These are phyloP conservation scores for Graphilbum ipis-grandicollis DNA, from an alignment of 2,329 filamentous ascomycete genomes.

Conservation along the genomic window DNA sequence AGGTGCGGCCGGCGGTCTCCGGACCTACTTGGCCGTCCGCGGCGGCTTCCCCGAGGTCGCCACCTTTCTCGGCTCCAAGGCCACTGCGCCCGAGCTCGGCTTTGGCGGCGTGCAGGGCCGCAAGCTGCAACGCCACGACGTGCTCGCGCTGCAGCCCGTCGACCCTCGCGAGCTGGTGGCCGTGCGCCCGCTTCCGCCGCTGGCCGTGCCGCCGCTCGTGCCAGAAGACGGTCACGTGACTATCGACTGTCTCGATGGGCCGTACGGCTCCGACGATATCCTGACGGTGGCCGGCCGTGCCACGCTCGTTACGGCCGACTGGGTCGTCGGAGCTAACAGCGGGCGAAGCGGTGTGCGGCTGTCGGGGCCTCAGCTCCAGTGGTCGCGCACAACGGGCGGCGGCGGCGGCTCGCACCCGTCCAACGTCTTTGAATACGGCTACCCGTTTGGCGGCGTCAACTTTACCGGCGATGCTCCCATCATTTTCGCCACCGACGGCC, in stretches of 20 bases:
- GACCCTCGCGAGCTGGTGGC: slow-evolving; percentile 10
- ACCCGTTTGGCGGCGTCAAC: slow-evolving; percentile 22
- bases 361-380: slow-evolving; percentile 18
- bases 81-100: slow-evolving; percentile 16
- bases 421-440: slow-evolving; percentile 22
- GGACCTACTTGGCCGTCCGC: slow-evolving; percentile 17
- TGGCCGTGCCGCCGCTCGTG: not conserved
- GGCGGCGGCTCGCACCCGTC: slow-evolving; percentile 22
- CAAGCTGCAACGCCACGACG: slow-evolving; percentile 14
- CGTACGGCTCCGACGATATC: slow-evolving; percentile 20
- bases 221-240: not conserved
- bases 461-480: slow-evolving; percentile 25
- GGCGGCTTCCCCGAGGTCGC: slow-evolving; percentile 18
- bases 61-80: slow-evolving; percentile 13
- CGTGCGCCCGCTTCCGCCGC: not conserved
- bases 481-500: slow-evolving; percentile 20
- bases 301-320: slow-evolving; percentile 17
- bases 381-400: slow-evolving; percentile 19
- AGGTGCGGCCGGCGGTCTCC: slow-evolving; percentile 13
- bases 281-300: slow-evolving; percentile 16
- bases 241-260: slow-evolving; percentile 20
- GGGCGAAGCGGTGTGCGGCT: slow-evolving; percentile 22
- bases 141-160: slow-evolving; percentile 11
- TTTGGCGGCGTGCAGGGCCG: slow-evolving; percentile 19
- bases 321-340: slow-evolving; percentile 22